Evolutionary conservation across 148 eudicot genomes (phyloP), one percentile per base, ranked within the genome.

Genomic region (Spergularia bocconei): DNA sequence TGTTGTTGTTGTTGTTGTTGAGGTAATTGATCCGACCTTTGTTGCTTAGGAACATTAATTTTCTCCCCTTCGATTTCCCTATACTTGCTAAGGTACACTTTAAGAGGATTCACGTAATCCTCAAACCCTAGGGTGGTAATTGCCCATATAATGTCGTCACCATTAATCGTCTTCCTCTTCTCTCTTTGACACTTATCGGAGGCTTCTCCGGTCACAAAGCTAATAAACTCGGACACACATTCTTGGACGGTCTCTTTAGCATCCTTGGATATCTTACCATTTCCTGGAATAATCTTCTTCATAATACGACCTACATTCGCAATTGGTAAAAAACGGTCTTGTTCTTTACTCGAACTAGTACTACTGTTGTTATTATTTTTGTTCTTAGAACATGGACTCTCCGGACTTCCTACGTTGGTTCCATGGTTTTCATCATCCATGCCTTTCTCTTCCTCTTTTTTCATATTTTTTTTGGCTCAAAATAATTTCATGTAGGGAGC

Each of bases 151-250:
- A 91, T 81, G 25, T 91, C 96, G 23, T 91, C 92, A 0, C 92
- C 96, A 21, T 91, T 91, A 70, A 88, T 88, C 2, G 96, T 91
- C 77, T 91, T 91, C 68, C 96, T 77, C 71, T 88, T 88, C 81
- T 91, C 96, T n/a, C 87, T 77, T 58, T 88, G 96, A 69, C 96
- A 91, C 33, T 91, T 91, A 16, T 88, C 96, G 0, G 96, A 87
- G 1, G 96, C 92, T 64, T 91, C 96, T 5, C 92, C 92, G 0
- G 96, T 91, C 12, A 91, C 86, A 39, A 91, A 91, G 64, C 96
- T 88, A 11, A 91, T 91, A 82, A 91, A 91, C 66, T 91, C 96
- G 0, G 96, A 91, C 2, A 91, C 96, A 15, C 96, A 91, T 80
- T 91, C 92, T 69, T 91, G 96, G 4, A 88, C 91, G 0, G 89